Evolutionary conservation across 768 basidiomycete species (phyloP), one percentile per base, ranked within the genome.

Genomic region (Auriscalpium microsporum): DNA sequence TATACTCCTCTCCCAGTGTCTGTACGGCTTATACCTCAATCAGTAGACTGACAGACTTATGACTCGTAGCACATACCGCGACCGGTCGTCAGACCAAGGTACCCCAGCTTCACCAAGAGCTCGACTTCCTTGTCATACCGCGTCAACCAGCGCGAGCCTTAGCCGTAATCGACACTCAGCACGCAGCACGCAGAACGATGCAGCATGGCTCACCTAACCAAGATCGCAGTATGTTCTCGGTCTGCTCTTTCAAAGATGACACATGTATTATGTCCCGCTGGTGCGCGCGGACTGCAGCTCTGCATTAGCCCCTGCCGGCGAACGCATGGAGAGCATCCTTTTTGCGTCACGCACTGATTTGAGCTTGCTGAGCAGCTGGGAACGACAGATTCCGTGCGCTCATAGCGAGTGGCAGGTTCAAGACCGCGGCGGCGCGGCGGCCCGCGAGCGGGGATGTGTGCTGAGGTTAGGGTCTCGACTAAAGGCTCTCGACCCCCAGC

Each of bases 1-100:
- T 91, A 63, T 94, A 94, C 65, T 94, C 91, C 68, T 94, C 91
- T n/a, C 91, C 91, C 1, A 93, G 75, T 4, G 87, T 91, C 68
- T 93, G 90, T 10, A 77, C 78, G 14, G 84, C 90, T 93, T 50
- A 14, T 40, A 42, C 57, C 40, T 36, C 47, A 13, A 13, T 62
- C 45, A 62, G 54, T 52, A 45, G 49, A 50, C 51, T 48, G 23
- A 38, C 19, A 42, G 21, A 46, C 19, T 33, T 21, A 36, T 40
- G 45, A 52, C 48, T 44, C 37, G 33, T 45, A 38, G 5, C 16
- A 61, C 72, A 56, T 61, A 90, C 91, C 87, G 71, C 81, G 75
- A 53, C 87, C 87, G 48, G 82, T 80, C 2, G 88, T 89, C 56
- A 90, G 70, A 2, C 83, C 83, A 66, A 84, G 84, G 68, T 93